Evolutionary conservation across 768 basidiomycete genomes (phyloP), one percentile per base, ranked within the genome.

Genomic region (Amylocystis lapponica): DNA sequence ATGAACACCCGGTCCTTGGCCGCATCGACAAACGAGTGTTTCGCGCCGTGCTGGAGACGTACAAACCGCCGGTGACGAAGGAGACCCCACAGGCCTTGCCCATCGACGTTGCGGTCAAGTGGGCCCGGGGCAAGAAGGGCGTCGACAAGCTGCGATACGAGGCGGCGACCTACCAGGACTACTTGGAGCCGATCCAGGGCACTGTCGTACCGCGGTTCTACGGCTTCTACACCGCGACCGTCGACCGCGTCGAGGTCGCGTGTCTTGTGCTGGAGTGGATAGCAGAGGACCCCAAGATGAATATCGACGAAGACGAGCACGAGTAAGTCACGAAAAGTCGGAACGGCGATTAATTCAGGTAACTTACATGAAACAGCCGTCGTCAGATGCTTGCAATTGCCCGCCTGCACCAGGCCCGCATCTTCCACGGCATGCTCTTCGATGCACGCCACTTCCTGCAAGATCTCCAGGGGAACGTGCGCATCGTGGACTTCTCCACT

Each of bases 261-360:
- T 67, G 63, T 46, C 51, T 70, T 44, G 41, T 74, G 19, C 48
- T 74, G 30, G 70, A 71, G 47, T 64, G 67, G 52, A 69, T 67
- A 45, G 23, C 41, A 38, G n/a, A n/a, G n/a, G n/a, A n/a, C n/a
- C n/a, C n/a, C n/a, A n/a, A n/a, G n/a, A n/a, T n/a, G n/a, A n/a
- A n/a, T n/a, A n/a, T n/a, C n/a, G n/a, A n/a, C 23, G 36, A 38
- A 30, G 34, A 53, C 16, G 50, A 38, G 30, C 30, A 26, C 14
- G 30, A 25, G 44, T 46, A 13, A 38, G 42, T 27, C 8, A 26
- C 13, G 14, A n/a, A n/a, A n/a, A 14, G 20, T 41, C 8, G 4
- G 26, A 32, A 25, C n/a, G 23, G 27, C 29, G 17, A 36, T 5
- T 21, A 14, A 21, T 21, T 17, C 2, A 21, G 23, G 11, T 13